These are phyloP conservation scores for Rhodotorula diobovata DNA, from an alignment of 768 basidiomycete genomes.

Conservation along the genomic window DNA sequence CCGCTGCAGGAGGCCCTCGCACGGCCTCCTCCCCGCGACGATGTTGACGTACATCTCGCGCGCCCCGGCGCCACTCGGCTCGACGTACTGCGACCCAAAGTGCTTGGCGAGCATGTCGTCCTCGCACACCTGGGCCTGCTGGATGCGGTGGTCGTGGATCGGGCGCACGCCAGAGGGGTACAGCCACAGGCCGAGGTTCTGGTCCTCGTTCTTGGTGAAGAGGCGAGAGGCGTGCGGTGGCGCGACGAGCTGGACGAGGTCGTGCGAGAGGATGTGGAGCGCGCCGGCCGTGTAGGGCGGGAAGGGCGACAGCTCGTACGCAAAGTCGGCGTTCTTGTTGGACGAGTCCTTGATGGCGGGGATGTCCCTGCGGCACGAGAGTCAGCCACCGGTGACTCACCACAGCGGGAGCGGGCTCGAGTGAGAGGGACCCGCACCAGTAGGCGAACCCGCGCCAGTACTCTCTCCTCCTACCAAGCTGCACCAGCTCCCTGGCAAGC, in stretches of 20 bases:
- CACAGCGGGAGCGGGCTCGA: background rate
- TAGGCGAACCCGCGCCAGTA: constrained; percentile 38
- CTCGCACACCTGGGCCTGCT: constrained; percentile 37
- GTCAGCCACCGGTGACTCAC: no score
- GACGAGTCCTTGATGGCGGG: constrained; percentile 28
- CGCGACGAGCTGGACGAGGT: constrained; percentile 35
- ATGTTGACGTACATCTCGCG: constrained; percentile 38
- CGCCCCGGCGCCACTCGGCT: constrained; percentile 22
- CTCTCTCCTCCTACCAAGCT: constrained; percentile 20
- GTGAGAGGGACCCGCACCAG: constrained; percentile 7
- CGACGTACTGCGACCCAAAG: constrained; percentile 23
- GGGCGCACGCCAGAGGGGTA: constrained; percentile 29
- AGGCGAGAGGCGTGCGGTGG: constrained; percentile 7
- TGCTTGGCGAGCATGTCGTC: constrained; percentile 39
- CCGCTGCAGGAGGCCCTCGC: constrained; percentile 27
- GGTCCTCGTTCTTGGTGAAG: constrained; percentile 33
- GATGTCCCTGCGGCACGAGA: constrained; percentile 16
- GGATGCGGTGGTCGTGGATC: constrained; percentile 38
- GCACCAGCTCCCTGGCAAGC: constrained; percentile 27
- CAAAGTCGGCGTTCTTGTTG: constrained; percentile 35
- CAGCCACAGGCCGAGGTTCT: constrained; percentile 35
- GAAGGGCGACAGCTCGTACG: constrained; percentile 29
- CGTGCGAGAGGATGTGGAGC: constrained; percentile 35
- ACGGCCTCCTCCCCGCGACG: constrained; percentile 19
- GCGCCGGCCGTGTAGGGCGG: constrained; percentile 36